Evolutionary conservation across 495 filamentous ascomycete species (phyloP), one percentile per base, ranked within the genome.

Genomic region (Glonium stellatum): DNA sequence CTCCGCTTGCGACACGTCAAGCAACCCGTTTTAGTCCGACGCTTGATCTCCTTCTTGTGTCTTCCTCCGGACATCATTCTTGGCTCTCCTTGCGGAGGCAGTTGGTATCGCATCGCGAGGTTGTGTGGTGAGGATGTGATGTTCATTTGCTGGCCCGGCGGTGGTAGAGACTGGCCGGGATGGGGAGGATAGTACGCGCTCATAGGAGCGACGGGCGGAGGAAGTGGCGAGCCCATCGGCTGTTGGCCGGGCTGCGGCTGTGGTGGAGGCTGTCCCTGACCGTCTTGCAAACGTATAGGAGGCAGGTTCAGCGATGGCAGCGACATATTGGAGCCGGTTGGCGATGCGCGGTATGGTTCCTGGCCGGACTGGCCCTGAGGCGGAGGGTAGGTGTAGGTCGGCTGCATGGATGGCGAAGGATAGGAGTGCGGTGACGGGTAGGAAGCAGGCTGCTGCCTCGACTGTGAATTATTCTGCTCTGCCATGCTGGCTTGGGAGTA

Each of bases 41-140:
- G 84, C 80, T 98, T 97, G 72, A 98, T 96, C 77, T 98, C 93
- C 81, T 97, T 97, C 78, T 97, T 97, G 74, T 95, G 89, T 62
- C 91, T 81, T 36, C 87, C 87, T 54, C 88, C 84, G 31, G 85
- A 86, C 75, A 96, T 77, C 64, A 90, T 83, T 49, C 86, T 84
- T 55, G 66, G 64, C 31, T 70, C 71, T 13, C 58, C 53, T 66
- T 82, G 84, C 57, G 76, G 75, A 54, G 80, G 76, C 37, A 80
- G 80, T 49, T 86, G 73, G 68, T 83, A 89, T 70, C 79, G 85
- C 76, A 84, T 77, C 71, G 64, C 77, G 73, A 73, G 35, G 72
- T 71, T 72, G 67, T 73, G 69, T 54, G 70, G 69, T 59, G 72
- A 63, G 52, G 72, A 65, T 56, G 73, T 66, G 69, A 75, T 62